Conservation (phyloP, 2,329 filamentous ascomycete species). For the Zasmidium citrigriseum region DNA sequence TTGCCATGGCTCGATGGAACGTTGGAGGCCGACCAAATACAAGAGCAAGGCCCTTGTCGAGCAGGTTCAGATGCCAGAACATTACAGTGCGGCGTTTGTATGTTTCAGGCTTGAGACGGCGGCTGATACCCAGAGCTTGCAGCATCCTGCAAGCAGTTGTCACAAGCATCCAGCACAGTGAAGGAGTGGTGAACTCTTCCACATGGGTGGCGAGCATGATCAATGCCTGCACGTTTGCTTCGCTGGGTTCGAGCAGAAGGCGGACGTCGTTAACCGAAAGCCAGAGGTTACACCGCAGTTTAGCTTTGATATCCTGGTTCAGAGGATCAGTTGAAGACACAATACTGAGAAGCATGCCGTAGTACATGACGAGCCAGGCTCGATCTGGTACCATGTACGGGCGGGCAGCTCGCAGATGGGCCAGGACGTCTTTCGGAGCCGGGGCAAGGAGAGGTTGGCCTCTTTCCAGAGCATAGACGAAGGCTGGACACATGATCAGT, state of each 20-base stretch:
- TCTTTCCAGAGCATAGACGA: slow-evolving; percentile 8
- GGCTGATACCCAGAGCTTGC: slow-evolving; percentile 23
- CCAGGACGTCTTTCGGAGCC: slow-evolving; percentile 12
- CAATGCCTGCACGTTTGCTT: slow-evolving; percentile 26
- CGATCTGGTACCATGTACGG: slow-evolving; percentile 18
- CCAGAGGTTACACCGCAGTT: slow-evolving; percentile 26
- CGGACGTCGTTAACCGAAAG: slow-evolving; percentile 27
- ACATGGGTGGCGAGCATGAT: slow-evolving; percentile 24
- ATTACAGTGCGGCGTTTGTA: slow-evolving; percentile 20
- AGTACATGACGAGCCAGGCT: slow-evolving; percentile 30
- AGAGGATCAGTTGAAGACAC: slow-evolving; percentile 10
- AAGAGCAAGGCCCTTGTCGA: slow-evolving; percentile 26
- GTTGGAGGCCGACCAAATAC: slow-evolving; percentile 24
- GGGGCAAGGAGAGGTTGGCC: slow-evolving; percentile 12
- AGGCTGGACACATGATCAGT: background rate
- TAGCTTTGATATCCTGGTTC: slow-evolving; percentile 12
- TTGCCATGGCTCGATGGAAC: slow-evolving; percentile 23
- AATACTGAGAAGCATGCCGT: slow-evolving; percentile 22
- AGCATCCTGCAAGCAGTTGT: slow-evolving; percentile 28
- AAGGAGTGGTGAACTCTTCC: slow-evolving; percentile 26
- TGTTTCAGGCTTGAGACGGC: slow-evolving; percentile 16
- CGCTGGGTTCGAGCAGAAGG: slow-evolving; percentile 25
- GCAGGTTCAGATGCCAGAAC: slow-evolving; percentile 27
- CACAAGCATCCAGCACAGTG: slow-evolving; percentile 27
- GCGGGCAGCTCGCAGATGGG: slow-evolving; percentile 11